These are phyloP conservation scores for Davidsoniella virescens DNA, from an alignment of 2,329 filamentous ascomycete genomes.

Conservation along the genomic window DNA sequence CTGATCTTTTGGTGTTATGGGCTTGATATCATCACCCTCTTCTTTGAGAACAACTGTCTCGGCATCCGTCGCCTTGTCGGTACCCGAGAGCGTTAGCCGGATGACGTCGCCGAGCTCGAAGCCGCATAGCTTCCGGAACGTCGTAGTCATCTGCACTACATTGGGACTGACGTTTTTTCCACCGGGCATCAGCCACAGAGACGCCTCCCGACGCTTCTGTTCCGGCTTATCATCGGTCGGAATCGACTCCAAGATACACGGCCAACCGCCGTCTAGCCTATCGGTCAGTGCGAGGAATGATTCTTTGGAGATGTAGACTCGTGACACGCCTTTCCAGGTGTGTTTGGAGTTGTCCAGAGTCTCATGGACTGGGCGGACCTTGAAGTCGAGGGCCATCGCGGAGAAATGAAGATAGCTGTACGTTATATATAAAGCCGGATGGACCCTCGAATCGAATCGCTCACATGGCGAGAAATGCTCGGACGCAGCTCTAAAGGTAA, in stretches of 20 bases:
- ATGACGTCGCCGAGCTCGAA: constrained; percentile 55
- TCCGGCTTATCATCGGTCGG: constrained; percentile 14
- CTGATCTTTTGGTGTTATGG: constrained; percentile 16
- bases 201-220: constrained; percentile 26
- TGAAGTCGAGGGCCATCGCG: constrained; percentile 23
- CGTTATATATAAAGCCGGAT: neutral
- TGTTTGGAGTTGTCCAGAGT: constrained; percentile 27
- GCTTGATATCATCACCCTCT: constrained; percentile 22
- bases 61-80: constrained; percentile 33
- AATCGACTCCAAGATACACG: constrained; percentile 25
- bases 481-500: neutral
- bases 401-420: neutral
- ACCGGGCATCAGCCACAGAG: constrained; percentile 33
- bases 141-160: constrained; percentile 55
- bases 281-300: constrained; percentile 29
- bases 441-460: neutral
- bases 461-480: neutral
- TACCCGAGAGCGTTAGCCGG: constrained; percentile 39
- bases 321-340: constrained; percentile 25
- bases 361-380: constrained; percentile 27
- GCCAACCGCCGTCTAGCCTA: constrained; percentile 26
- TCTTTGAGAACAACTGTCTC: constrained; percentile 45
- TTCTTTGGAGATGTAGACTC: constrained; percentile 32
- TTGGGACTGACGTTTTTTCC: constrained; percentile 47
- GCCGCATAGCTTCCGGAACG: constrained; percentile 54